Evolutionary conservation across 2,329 filamentous ascomycete genomes (phyloP).

Genomic region (Cadophora sp.): DNA sequence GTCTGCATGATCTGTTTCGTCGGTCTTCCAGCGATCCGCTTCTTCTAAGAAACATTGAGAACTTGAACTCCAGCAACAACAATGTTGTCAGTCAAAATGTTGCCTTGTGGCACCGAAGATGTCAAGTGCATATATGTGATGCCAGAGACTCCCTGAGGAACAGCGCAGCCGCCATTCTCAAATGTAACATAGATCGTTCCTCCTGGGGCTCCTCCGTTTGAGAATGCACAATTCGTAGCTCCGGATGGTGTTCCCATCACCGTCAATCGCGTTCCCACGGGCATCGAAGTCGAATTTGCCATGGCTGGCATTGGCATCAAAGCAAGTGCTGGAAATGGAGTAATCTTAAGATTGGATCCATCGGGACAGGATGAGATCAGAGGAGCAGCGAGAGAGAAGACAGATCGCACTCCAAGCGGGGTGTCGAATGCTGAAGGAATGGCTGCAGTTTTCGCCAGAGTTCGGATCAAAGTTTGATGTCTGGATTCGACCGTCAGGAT

Average conservation of each 20-base stretch:
- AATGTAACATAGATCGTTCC: conserved; percentile 7
- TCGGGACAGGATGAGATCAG: conserved; percentile 9
- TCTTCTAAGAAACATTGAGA: conserved; percentile 7
- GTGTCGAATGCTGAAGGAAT: conserved; percentile 11
- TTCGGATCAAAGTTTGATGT: conserved; percentile 8
- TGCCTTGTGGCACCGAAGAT: conserved; percentile 3
- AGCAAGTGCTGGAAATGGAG: background rate
- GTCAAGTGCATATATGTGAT: conserved; percentile 16
- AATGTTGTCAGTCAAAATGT: conserved; percentile 10
- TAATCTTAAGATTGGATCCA: conserved; percentile 10
- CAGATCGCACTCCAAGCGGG: conserved; percentile 4
- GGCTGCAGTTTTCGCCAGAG: conserved; percentile 1
- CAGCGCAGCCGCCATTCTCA: conserved; percentile 1
- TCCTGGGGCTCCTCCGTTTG: conserved; percentile 12
- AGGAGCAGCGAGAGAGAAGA: conserved; percentile 13
- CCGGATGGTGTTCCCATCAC: background rate
- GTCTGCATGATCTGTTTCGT: background rate
- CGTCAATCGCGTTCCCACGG: conserved; percentile 10
- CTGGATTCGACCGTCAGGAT: conserved; percentile 9
- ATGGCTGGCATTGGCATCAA: conserved; percentile 5
- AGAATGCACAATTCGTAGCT: conserved; percentile 14
- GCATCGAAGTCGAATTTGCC: conserved; percentile 8
- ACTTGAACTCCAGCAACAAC: conserved; percentile 12
- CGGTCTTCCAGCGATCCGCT: background rate
- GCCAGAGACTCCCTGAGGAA: conserved; percentile 1